A percentile compares a stretch with the other conserved stretches of the same genome.
Conservation (phyloP, 176 grass and related monocot genomes). For the Carex myosuroides region DNA sequence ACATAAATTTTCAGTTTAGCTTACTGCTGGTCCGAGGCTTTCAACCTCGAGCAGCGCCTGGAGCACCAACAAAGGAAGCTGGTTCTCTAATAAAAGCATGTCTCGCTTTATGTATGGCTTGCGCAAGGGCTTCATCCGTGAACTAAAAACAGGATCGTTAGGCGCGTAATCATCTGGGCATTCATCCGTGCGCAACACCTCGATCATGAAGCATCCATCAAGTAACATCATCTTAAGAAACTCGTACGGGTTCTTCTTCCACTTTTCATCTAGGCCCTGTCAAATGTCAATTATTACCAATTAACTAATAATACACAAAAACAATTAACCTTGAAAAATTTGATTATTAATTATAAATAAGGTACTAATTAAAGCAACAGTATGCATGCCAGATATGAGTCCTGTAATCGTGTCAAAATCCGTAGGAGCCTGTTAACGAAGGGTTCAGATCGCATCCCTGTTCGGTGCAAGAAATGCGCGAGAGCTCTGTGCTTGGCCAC, state of each 20-base stretch:
- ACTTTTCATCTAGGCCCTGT: background rate
- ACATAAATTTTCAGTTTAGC: background rate
- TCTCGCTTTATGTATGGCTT: conserved; percentile 22
- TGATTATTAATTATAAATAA: background rate
- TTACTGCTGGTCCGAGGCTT: background rate
- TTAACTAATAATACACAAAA: background rate
- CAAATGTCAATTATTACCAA: background rate
- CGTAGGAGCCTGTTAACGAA: background rate
- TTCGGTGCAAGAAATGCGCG: background rate
- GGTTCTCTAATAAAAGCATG: conserved; percentile 36
- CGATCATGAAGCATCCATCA: conserved; percentile 5
- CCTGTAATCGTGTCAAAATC: background rate
- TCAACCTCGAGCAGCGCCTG: background rate
- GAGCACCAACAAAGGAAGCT: conserved; percentile 29
- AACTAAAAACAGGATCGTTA: conserved; percentile 23
- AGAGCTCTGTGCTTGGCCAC: background rate
- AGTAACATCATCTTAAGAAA: conserved; percentile 4
- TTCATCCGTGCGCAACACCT: background rate
- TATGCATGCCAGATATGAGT: background rate
- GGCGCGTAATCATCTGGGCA: background rate
- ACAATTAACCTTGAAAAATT: background rate
- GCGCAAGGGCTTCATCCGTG: background rate
- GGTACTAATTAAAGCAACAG: background rate
- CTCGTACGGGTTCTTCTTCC: background rate
- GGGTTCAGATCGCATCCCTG: background rate